phyloP scores from a whole-genome alignment of 805 yeast genomes.

The Hanseniaspora hatyaiensis region DNA sequence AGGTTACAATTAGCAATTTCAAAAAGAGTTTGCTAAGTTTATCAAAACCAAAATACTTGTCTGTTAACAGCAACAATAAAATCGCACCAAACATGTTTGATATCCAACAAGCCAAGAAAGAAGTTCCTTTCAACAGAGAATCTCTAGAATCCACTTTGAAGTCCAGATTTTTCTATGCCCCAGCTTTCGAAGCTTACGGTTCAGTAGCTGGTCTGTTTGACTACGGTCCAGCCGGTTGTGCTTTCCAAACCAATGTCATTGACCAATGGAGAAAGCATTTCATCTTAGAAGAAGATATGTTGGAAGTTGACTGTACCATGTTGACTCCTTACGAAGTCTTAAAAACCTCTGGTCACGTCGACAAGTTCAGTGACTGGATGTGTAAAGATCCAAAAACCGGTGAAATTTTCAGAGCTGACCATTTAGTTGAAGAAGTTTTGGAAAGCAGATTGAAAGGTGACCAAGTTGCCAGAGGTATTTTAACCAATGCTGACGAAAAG shows the following conservation, averaged over 20 bases:
- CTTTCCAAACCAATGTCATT: constrained; percentile 87
- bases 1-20: constrained; percentile 4
- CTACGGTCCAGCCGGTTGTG: constrained; percentile 99
- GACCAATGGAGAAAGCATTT: constrained; percentile 98
- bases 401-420: constrained; percentile 97
- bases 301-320: constrained; percentile 97
- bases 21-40: neutral
- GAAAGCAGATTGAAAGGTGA: constrained; percentile 96
- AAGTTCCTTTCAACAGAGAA: constrained; percentile 61
- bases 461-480: constrained; percentile 84
- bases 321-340: constrained; percentile 94
- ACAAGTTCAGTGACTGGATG: constrained; percentile 99
- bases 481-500: constrained; percentile 41
- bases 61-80: constrained; percentile 23
- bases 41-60: constrained; percentile 10
- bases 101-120: constrained; percentile 25
- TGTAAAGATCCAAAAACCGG: constrained; percentile 91
- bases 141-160: constrained; percentile 79
- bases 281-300: constrained; percentile 94
- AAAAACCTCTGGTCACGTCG: constrained; percentile 98
- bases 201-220: constrained; percentile 97
- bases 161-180: constrained; percentile 94
- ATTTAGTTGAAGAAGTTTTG: constrained; percentile 91
- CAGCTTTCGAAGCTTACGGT: constrained; percentile 93
- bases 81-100: constrained; percentile 26